Evolutionary conservation across 495 filamentous ascomycete species (phyloP), one percentile per base, ranked within the genome.

Genomic region (Penicillium steckii): DNA sequence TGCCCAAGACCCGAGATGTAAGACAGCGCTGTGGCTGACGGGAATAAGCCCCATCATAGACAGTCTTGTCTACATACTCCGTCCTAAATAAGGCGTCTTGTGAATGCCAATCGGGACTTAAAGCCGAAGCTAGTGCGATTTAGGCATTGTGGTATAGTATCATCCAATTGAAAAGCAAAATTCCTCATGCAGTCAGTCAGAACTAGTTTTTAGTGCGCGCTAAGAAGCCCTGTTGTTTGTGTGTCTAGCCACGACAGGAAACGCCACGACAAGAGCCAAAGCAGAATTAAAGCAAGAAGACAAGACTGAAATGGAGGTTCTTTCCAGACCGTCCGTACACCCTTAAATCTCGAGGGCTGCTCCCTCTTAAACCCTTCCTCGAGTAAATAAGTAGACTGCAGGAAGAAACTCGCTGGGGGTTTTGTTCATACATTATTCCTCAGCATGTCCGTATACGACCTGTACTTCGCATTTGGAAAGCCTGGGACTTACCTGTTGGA

Each of bases 391-490:
- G n/a, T n/a, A n/a, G n/a, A n/a, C n/a, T n/a, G n/a, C n/a, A n/a
- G n/a, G n/a, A n/a, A n/a, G n/a, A n/a, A n/a, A n/a, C n/a, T n/a
- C n/a, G n/a, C n/a, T n/a, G n/a, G n/a, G n/a, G n/a, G n/a, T n/a
- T n/a, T n/a, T n/a, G n/a, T n/a, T n/a, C n/a, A n/a, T n/a, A n/a
- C n/a, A 13, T 1, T 13, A 3, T n/a, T 21, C n/a, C 29, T 37
- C 8, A 13, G 26, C 18, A 49, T 49, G 46, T 41, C 46, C 8
- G 46, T 49, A 17, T 49, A 49, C 26, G 46, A 49, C 26, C 46
- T 49, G n/a, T 49, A 26, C 23, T 49, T 49, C 9, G 13, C 46
- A 3, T 49, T 49, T 15, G 33, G 46, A 4, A 49, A 49, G 32
- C 46, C 46, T 1, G 46, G 46, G 15, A 49, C 46, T 2, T 49